Base-by-base conservation (phyloP, 2,329 filamentous ascomycete species). In the Fusarium sp. region DNA sequence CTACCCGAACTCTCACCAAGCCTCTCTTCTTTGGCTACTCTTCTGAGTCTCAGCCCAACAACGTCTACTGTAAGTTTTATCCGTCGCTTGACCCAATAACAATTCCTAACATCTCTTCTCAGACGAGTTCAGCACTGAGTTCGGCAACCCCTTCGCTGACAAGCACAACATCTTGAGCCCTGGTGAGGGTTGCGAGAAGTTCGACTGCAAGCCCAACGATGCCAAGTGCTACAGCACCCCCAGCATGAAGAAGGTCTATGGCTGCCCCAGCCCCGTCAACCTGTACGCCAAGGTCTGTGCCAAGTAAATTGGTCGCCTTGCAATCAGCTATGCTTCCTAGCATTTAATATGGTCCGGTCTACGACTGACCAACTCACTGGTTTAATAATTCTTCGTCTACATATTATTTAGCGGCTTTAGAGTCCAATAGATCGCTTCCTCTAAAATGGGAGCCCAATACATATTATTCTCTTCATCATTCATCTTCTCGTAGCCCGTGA, bases 1-100 rank as follows among this genome's bases (percentile, higher is more conserved):
- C 73, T 41, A 80, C 75, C 68, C 81, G 77, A 76, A 80, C 78
- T 26, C 78, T 84, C 10, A 68, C 66, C 53, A 70, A 50, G 27
- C 82, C 81, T 3, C 78, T 84, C 8, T 83, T 83, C 77, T 80
- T 83, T 64, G 82, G 82, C 49, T 84, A 84, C 74, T 83, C 81
- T 1, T 83, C 82, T 67, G 72, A 72, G 50, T 55, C 62, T 4
- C 78, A 77, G 70, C 79, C 80, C 8, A 67, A 82, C 75, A 79
- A 80, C 40, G 80, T 78, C 56, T 84, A 83, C 76, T 84, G 81
- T 82, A 67, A 76, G 81, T 76, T 2, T 35, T 30, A 20, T n/a
- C 17, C 35, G 45, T 20, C 10, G 5, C 49, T 61, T 65, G 18
- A 68, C 26, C 58, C 0, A 3, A 11, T 66, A 35, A 33, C 52